Conservation (phyloP, 2,329 filamentous ascomycete genomes). For the Paecilomyces variotii region DNA sequence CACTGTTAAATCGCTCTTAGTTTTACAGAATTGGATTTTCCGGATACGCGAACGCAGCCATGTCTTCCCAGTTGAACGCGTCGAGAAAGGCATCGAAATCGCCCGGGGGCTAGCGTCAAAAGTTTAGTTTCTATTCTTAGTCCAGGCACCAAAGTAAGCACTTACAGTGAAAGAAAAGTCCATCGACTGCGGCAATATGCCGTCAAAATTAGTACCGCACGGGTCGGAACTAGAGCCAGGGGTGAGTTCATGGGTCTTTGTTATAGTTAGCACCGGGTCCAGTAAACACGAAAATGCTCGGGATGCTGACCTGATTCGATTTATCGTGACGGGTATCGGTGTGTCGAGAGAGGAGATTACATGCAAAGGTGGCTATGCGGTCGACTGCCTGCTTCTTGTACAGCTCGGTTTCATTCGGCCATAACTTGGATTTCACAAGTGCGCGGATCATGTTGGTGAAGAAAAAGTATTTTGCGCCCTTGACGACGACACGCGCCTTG, state of each 20-base stretch:
- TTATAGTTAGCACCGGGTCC: constrained; percentile 5
- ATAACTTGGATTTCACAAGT: constrained; percentile 26
- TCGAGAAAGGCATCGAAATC: constrained; percentile 7
- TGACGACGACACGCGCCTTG: constrained; percentile 24
- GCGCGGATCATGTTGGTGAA: constrained; percentile 30
- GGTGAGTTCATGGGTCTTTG: not conserved
- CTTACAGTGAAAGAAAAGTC: not conserved
- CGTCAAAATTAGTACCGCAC: not conserved
- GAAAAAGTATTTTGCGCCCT: constrained; percentile 33
- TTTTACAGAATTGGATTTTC: not conserved
- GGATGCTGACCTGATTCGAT: constrained; percentile 3
- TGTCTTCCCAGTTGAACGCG: constrained; percentile 10
- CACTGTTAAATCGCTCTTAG: not conserved
- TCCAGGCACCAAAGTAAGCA: not conserved
- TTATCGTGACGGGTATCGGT: constrained; percentile 6
- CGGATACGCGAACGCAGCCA: not conserved
- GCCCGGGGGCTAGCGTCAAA: constrained; percentile 4
- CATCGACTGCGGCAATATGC: not conserved
- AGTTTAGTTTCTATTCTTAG: not conserved
- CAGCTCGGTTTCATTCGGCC: constrained; percentile 23
- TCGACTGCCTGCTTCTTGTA: constrained; percentile 30
- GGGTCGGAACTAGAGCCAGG: not conserved
- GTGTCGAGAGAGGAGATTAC: constrained; percentile 27
- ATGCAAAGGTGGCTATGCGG: constrained; percentile 26
- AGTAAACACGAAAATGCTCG: not conserved